phyloP scores from a whole-genome alignment of 1,139 yeast genomes.

The Tardiomyces blankii region DNA sequence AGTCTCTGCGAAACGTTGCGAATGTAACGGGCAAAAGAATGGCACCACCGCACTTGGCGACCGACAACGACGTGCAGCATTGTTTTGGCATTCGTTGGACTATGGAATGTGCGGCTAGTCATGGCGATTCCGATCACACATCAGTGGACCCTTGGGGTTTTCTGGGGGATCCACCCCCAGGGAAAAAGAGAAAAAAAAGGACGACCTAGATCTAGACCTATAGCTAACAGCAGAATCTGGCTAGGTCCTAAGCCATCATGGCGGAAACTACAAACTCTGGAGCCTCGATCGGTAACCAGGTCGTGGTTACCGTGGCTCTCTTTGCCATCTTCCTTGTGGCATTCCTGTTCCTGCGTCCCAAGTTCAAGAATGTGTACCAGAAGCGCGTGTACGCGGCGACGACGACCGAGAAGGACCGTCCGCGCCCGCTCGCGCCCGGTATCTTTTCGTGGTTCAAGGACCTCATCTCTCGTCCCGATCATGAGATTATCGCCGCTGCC shows the following conservation, averaged over 20 bases:
- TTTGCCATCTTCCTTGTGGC: slow-evolving; percentile 43
- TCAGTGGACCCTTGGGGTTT: no score
- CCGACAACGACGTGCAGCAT: no score
- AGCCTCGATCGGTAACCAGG: background rate
- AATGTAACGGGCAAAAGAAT: no score
- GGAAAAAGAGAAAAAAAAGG: no score
- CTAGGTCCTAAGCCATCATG: background rate
- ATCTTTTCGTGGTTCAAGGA: slow-evolving; percentile 25
- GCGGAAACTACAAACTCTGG: background rate
- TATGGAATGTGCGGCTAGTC: no score
- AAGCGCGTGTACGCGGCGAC: slow-evolving; percentile 45
- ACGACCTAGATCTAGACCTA: no score
- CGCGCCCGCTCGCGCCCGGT: slow-evolving; percentile 25
- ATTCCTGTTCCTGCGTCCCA: slow-evolving; percentile 57
- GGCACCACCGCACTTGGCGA: no score
- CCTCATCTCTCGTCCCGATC: slow-evolving; percentile 40
- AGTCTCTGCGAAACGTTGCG: no score
- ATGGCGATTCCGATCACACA: no score
- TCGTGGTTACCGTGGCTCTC: slow-evolving; percentile 36
- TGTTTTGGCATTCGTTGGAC: no score
- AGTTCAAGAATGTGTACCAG: slow-evolving; percentile 63
- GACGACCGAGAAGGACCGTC: slow-evolving; percentile 29
- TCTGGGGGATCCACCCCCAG: no score
- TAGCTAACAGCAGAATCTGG: no score
- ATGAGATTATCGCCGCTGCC: slow-evolving; percentile 62